phyloP scores from a whole-genome alignment of 371 early-diverging fungal species.

The Mortierella sp. region DNA sequence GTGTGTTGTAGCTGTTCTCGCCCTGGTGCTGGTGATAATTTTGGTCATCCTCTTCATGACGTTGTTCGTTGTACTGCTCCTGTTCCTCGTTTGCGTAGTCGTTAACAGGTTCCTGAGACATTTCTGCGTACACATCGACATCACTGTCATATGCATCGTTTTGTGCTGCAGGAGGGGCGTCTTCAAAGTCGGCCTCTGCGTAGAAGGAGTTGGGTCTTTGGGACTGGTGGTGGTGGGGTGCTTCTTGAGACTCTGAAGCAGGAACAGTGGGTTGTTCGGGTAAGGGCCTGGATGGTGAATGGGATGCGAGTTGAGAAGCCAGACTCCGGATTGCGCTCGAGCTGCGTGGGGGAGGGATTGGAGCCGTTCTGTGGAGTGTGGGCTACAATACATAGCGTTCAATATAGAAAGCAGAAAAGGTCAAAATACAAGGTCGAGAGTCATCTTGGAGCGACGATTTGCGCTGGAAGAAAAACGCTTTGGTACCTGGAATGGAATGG shows the following conservation, averaged over 20 bases:
- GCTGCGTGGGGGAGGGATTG: slow-evolving; percentile 4
- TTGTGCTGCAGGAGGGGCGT: neutral
- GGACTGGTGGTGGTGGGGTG: neutral
- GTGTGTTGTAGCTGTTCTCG: neutral
- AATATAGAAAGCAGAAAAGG: neutral
- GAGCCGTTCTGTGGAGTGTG: neutral
- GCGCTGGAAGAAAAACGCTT: neutral
- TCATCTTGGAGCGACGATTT: neutral
- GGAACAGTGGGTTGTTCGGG: neutral
- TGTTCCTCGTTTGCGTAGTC: neutral
- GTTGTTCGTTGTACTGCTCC: neutral
- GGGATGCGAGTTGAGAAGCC: neutral
- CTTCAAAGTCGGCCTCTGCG: neutral
- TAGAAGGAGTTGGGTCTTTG: neutral
- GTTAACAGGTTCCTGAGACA: neutral
- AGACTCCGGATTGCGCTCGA: neutral
- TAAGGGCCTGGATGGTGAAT: neutral
- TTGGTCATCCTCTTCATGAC: neutral
- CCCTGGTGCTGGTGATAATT: neutral
- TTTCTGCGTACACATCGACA: neutral
- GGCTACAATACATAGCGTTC: neutral
- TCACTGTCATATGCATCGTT: neutral
- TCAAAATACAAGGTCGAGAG: neutral
- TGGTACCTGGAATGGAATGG: slow-evolving; percentile 6
- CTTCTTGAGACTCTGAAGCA: neutral